A percentile compares a stretch with the other conserved stretches of the same genome.
Evolutionary conservation across 1,284 basidiomycete species (phyloP).

Genomic region (Apiotrichum sp.): DNA sequence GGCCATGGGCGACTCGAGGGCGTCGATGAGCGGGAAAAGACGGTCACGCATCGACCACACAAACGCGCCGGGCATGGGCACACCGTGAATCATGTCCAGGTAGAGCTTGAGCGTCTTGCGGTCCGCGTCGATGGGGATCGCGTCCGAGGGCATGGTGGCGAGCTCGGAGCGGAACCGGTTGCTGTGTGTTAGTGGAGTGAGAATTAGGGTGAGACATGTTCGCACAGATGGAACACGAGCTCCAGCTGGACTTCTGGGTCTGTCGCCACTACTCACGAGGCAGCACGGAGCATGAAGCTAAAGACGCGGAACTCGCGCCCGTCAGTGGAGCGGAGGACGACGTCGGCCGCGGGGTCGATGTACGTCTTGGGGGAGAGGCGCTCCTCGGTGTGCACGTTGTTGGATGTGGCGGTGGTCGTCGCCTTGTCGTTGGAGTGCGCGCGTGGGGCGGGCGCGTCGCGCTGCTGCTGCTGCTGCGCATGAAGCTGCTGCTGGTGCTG

Average conservation of each 20-base stretch:
- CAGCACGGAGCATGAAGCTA: conserved; percentile 19
- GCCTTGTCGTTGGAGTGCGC: too few relatives aligned
- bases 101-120: conserved; percentile 14
- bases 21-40: conserved; percentile 19
- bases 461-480: too few relatives aligned
- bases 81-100: conserved; percentile 17
- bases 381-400: not conserved
- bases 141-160: not conserved
- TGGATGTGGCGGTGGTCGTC: not conserved
- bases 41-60: conserved; percentile 9
- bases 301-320: conserved; percentile 22
- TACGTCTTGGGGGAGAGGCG: conserved; percentile 9
- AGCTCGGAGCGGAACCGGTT: conserved; percentile 1
- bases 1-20: conserved; percentile 4
- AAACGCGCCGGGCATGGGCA: conserved; percentile 9
- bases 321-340: conserved; percentile 16
- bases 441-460: too few relatives aligned
- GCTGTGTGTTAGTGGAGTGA: not conserved
- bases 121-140: conserved; percentile 9
- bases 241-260: too few relatives aligned
- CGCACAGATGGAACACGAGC: too few relatives aligned
- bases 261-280: conserved; percentile 17
- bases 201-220: too few relatives aligned
- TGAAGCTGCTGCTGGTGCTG: too few relatives aligned
- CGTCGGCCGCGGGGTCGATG: conserved; percentile 21